Evolutionary conservation across 2,329 filamentous ascomycete genomes (phyloP).

Genomic region (Cladophialophora bantiana): DNA sequence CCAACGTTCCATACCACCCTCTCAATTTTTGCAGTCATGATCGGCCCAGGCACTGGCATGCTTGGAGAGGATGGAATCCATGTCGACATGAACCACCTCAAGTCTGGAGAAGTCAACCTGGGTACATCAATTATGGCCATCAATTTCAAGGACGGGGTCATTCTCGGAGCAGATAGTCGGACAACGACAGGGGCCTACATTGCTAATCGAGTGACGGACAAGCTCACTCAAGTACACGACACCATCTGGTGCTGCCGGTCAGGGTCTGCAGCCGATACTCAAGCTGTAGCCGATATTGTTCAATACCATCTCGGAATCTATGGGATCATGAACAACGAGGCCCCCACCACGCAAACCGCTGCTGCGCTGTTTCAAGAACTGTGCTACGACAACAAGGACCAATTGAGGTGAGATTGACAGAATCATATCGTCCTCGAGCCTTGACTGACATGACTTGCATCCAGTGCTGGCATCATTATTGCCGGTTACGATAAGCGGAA

Average conservation of each 20-base stretch:
- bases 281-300: conserved; percentile 97
- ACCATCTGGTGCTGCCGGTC: conserved; percentile 99
- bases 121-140: conserved; percentile 99
- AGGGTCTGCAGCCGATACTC: conserved; percentile 95
- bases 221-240: conserved; percentile 97
- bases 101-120: conserved; percentile 98
- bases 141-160: conserved; percentile 98
- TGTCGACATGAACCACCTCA: conserved; percentile 97
- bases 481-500: conserved; percentile 96
- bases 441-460: conserved; percentile 19
- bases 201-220: conserved; percentile 98
- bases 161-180: conserved; percentile 93
- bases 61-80: conserved; percentile 86
- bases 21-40: conserved; percentile 44
- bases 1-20: background rate
- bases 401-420: conserved; percentile 70
- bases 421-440: background rate
- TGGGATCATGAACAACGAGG: conserved; percentile 85
- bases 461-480: conserved; percentile 93
- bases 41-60: conserved; percentile 53
- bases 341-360: conserved; percentile 92
- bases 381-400: conserved; percentile 97
- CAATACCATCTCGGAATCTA: conserved; percentile 96
- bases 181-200: conserved; percentile 98
- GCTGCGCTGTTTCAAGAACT: conserved; percentile 97